Conservation (phyloP, 768 basidiomycete species). For the Pleurotus platypus region DNA sequence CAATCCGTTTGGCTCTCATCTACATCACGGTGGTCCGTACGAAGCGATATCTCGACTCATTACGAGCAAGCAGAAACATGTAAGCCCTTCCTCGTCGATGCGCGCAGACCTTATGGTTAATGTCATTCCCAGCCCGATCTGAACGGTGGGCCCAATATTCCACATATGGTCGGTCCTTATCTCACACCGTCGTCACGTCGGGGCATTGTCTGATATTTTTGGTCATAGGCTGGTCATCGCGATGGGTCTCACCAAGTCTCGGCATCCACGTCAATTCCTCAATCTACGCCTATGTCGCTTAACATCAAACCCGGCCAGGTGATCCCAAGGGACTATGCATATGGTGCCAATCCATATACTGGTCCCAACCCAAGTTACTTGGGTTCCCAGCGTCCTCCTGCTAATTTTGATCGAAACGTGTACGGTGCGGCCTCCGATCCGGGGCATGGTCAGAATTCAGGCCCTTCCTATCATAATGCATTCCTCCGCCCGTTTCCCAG, state of each 20-base stretch:
- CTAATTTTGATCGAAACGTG: background rate
- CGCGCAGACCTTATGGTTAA: background rate
- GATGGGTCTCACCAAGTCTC: background rate
- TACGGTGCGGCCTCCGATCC: background rate
- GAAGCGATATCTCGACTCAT: slow-evolving; percentile 44
- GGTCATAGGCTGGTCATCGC: background rate
- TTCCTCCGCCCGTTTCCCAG: no score
- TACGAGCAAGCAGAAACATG: slow-evolving; percentile 7
- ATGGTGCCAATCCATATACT: background rate
- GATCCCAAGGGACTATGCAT: slow-evolving; percentile 29
- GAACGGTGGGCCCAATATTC: background rate
- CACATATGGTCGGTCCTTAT: background rate
- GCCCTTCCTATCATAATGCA: background rate
- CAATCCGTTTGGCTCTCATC: slow-evolving; percentile 57
- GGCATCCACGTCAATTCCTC: slow-evolving; percentile 5
- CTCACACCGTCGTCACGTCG: background rate
- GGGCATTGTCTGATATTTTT: background rate
- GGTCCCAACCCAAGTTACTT: no score
- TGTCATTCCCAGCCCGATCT: background rate
- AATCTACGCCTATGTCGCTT: slow-evolving; percentile 27
- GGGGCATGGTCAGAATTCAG: background rate
- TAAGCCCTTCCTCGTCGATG: background rate
- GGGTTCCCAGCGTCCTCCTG: background rate
- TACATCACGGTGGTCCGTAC: slow-evolving; percentile 77
- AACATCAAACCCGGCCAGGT: slow-evolving; percentile 56